Conservation (phyloP, 2,329 filamentous ascomycete species). For the Phyllosticta paracitricarpa region DNA sequence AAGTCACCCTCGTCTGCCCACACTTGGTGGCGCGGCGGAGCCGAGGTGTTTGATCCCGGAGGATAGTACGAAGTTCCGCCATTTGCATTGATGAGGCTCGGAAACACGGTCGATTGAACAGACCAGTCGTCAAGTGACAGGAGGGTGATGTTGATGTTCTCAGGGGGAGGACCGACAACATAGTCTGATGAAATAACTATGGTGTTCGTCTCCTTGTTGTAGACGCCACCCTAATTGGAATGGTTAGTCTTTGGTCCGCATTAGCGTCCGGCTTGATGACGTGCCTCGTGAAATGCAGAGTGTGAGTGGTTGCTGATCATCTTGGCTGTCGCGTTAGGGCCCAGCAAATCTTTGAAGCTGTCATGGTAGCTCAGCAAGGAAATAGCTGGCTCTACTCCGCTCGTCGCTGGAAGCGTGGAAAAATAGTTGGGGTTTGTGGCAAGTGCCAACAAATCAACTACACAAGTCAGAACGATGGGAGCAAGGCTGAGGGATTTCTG, state of each 20-base stretch:
- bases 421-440: slow-evolving; percentile 25
- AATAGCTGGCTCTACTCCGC: slow-evolving; percentile 25
- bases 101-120: slow-evolving; percentile 28
- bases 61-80: slow-evolving; percentile 27
- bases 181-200: slow-evolving; percentile 35
- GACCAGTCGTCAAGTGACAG: slow-evolving; percentile 32
- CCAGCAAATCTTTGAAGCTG: slow-evolving; percentile 24
- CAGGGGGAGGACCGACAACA: slow-evolving; percentile 14
- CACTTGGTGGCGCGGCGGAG: slow-evolving; percentile 20
- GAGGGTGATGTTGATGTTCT: slow-evolving; percentile 27
- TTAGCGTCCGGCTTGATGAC: background rate
- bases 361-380: slow-evolving; percentile 28
- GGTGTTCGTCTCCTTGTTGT: slow-evolving; percentile 26
- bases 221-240: slow-evolving; percentile 17
- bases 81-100: slow-evolving; percentile 29
- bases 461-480: background rate
- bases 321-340: slow-evolving; percentile 22
- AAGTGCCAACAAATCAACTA: slow-evolving; percentile 22
- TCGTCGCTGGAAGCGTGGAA: slow-evolving; percentile 18
- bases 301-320: slow-evolving; percentile 20
- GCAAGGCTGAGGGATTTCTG: background rate
- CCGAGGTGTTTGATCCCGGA: slow-evolving; percentile 16
- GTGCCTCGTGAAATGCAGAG: slow-evolving; percentile 32
- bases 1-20: slow-evolving; percentile 29
- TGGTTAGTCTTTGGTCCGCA: background rate